Percentiles rank a stretch among this genome's conserved stretches.
Conservation (phyloP, 257 asterid genomes). For the Scutellaria galericulata region DNA sequence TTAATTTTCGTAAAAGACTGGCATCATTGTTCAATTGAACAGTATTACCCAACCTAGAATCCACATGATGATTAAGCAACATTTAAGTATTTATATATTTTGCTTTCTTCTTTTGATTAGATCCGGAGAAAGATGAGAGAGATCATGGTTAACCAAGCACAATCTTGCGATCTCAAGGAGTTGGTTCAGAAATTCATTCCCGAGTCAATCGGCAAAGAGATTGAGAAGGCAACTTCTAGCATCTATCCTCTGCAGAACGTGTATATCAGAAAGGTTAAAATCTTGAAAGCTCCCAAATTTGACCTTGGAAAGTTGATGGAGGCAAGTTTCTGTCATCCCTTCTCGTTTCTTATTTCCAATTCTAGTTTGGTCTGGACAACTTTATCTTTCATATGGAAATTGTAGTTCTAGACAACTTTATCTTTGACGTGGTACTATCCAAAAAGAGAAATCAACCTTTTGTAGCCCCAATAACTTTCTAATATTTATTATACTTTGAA, state of each 20-base stretch:
- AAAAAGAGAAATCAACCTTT: background rate
- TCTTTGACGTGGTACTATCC: background rate
- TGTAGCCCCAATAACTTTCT: background rate
- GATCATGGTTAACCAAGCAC: slow-evolving; percentile 70
- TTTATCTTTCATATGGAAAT: background rate
- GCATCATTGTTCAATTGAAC: too few relatives aligned
- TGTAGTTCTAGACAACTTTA: background rate
- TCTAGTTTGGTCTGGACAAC: background rate
- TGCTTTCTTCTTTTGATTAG: slow-evolving; percentile 30
- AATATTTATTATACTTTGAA: background rate
- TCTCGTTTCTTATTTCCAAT: background rate
- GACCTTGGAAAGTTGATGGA: slow-evolving; percentile 73
- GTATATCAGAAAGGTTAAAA: slow-evolving; percentile 66
- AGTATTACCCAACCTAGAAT: too few relatives aligned
- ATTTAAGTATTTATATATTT: background rate
- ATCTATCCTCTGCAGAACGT: slow-evolving; percentile 71
- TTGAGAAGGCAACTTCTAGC: slow-evolving; percentile 68
- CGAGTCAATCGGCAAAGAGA: slow-evolving; percentile 67
- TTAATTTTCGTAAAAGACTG: background rate
- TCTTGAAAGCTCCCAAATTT: slow-evolving; percentile 70
- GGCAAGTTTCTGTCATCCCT: slow-evolving; percentile 29
- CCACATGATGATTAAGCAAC: background rate
- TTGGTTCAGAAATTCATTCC: slow-evolving; percentile 68
- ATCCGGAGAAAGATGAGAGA: slow-evolving; percentile 68
- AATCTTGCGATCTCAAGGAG: slow-evolving; percentile 58